Base-by-base conservation (phyloP, 106 monocot genomes). In the Allium cepa region DNA sequence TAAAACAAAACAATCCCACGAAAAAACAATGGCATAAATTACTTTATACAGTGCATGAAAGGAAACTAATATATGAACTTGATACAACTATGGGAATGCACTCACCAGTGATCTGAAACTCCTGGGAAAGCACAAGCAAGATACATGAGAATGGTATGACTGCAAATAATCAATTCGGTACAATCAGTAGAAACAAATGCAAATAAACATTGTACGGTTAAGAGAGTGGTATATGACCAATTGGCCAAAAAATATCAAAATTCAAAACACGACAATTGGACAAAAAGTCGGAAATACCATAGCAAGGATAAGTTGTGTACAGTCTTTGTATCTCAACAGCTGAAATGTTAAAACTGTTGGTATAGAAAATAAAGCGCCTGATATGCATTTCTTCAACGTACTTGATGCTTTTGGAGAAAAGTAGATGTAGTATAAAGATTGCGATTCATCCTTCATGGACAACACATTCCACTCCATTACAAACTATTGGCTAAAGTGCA, bases 41-140 rank as follows among this genome's bases (percentile, higher is more conserved):
- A 36, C 5, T 3, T 36, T 36, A 36, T 36, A 36, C 4, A 36
- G 36, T 36, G 36, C 36, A 36, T 36, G 36, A 36, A 36, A 36
- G 5, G 36, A 36, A 36, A 36, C 36, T 3, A 36, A 36, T 36
- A 0, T 36, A 36, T 36, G 3, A 36, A 36, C 36, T 36, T 5
- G 3, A 36, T 36, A 0, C 36, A 5, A 5, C 36, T 36, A 36
- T 36, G 36, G 36, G 0, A 63, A 28, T 10, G 36, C 15, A 14
- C 64, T 49, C 26, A 64, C 64, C 64, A 64, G 64, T 64, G 64
- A 15, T 64, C 64, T 49, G 64, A 47, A 16, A 64, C 17, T 49
- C 64, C 64, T 9, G 64, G 64, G 49, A 64, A 64, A 49, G 49
- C 64, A 64, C 64, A 64, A 48, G 64, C 64, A 49, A 64, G 14